Percentiles rank a stretch among this genome's conserved stretches.
Conservation (phyloP, 164 flowering plant genomes). For the Tetrastigma voinierianum region DNA sequence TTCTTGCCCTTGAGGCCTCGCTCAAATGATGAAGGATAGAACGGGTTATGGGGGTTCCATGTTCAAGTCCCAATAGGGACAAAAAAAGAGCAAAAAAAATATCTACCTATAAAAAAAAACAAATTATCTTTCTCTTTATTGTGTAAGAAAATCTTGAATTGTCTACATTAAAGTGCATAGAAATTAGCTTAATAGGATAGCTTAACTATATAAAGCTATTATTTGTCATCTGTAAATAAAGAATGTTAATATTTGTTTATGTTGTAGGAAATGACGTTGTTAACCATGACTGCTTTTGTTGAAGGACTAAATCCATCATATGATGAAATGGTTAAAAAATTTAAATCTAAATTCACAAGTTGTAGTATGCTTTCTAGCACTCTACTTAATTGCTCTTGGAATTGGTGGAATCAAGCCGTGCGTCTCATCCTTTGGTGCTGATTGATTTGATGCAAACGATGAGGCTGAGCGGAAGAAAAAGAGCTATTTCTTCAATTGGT, state of each 20-base stretch:
- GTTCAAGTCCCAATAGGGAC: too few relatives aligned
- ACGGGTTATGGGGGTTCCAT: too few relatives aligned
- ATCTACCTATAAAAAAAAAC: too few relatives aligned
- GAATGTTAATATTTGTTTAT: neutral
- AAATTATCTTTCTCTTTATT: too few relatives aligned
- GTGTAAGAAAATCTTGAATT: too few relatives aligned
- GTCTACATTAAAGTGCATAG: too few relatives aligned
- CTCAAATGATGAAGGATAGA: too few relatives aligned
- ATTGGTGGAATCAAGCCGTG: slow-evolving; percentile 48
- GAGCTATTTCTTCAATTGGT: slow-evolving; percentile 43
- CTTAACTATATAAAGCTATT: too few relatives aligned
- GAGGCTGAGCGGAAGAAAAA: slow-evolving; percentile 31
- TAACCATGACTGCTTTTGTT: slow-evolving; percentile 33
- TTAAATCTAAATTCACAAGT: slow-evolving; percentile 7
- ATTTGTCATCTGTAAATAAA: neutral
- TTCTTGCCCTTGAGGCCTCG: too few relatives aligned
- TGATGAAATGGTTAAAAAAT: slow-evolving; percentile 14
- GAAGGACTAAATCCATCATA: slow-evolving; percentile 30
- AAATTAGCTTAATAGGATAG: too few relatives aligned
- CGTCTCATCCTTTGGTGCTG: slow-evolving; percentile 46
- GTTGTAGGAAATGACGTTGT: slow-evolving; percentile 28
- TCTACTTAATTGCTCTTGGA: slow-evolving; percentile 40
- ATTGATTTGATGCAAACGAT: slow-evolving; percentile 36
- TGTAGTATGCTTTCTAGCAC: slow-evolving; percentile 24
- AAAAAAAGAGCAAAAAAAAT: too few relatives aligned